These are phyloP conservation scores for Ogataea parapolymorpha DNA, from an alignment of 805 yeast genomes.

Conservation along the genomic window DNA sequence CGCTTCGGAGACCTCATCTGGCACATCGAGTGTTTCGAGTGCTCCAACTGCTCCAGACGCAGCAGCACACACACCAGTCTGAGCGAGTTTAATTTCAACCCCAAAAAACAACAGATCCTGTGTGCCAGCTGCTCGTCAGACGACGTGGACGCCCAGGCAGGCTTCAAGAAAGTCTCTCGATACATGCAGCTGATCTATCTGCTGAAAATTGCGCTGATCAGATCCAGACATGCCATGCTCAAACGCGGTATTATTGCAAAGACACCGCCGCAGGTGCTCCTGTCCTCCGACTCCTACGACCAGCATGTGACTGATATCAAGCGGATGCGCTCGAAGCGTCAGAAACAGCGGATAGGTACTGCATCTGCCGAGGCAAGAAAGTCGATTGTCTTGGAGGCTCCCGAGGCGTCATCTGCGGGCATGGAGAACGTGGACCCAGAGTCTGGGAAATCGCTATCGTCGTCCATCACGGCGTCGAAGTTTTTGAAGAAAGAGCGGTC, in stretches of 20 bases:
- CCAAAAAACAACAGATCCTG: constrained; percentile 35
- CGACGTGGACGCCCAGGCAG: constrained; percentile 47
- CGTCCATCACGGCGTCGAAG: constrained; percentile 18
- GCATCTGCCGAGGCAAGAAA: constrained; percentile 58
- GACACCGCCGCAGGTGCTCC: constrained; percentile 3
- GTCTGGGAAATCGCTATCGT: neutral
- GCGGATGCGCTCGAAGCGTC: constrained; percentile 68
- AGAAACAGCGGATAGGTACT: constrained; percentile 51
- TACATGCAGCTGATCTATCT: constrained; percentile 72
- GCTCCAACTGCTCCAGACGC: constrained; percentile 52
- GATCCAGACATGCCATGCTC: constrained; percentile 62
- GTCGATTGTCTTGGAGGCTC: constrained; percentile 64
- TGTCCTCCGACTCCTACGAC: constrained; percentile 50
- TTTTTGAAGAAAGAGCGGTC: constrained; percentile 22
- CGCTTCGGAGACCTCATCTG: constrained; percentile 63
- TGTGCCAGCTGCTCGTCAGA: constrained; percentile 63
- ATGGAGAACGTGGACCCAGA: constrained; percentile 27
- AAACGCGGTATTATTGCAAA: constrained; percentile 22
- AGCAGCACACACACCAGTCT: constrained; percentile 39
- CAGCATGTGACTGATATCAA: constrained; percentile 75
- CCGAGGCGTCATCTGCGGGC: constrained; percentile 42
- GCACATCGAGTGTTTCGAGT: constrained; percentile 75
- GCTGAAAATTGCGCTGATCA: constrained; percentile 76
- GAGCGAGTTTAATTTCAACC: constrained; percentile 46
- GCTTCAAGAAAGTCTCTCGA: constrained; percentile 62